Conservation (phyloP, 1,139 yeast species). For the Saccharomyces hybrid region DNA sequence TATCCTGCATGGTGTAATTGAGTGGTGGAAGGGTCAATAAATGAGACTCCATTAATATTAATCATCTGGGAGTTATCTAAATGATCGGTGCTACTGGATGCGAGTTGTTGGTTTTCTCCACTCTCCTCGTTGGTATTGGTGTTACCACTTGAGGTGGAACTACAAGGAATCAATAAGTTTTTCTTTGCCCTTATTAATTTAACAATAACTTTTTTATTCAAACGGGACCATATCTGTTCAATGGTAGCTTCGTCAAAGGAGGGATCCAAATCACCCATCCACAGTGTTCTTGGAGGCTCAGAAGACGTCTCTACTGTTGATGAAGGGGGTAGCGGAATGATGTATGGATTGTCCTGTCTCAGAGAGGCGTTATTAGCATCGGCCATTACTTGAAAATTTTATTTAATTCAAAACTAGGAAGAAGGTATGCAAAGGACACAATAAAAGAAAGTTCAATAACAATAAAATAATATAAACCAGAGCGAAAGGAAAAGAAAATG, state of each 20-base stretch:
- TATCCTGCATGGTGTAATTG: slow-evolving; percentile 57
- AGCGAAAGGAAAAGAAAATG: not conserved
- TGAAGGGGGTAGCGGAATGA: slow-evolving; percentile 10
- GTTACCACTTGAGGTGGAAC: slow-evolving; percentile 14
- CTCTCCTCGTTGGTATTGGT: slow-evolving; percentile 2
- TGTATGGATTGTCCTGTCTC: slow-evolving; percentile 1
- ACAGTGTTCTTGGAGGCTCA: slow-evolving; percentile 52
- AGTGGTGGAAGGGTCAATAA: slow-evolving; percentile 30
- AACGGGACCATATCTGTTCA: slow-evolving; percentile 55
- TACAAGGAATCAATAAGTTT: slow-evolving; percentile 28
- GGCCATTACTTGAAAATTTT: not conserved
- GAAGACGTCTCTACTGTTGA: slow-evolving; percentile 12
- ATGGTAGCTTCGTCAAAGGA: slow-evolving; percentile 71
- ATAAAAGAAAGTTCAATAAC: not conserved
- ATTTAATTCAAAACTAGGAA: not conserved
- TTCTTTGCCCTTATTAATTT: slow-evolving; percentile 53
- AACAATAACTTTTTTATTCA: slow-evolving; percentile 45
- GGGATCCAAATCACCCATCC: slow-evolving; percentile 96
- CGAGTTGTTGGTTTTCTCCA: not conserved
- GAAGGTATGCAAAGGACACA: not conserved
- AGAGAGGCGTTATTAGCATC: not conserved
- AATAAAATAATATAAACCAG: not conserved
- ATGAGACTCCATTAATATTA: slow-evolving; percentile 29
- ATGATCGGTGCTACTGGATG: slow-evolving; percentile 1
- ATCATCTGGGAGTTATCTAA: slow-evolving; percentile 16